Base-by-base conservation (phyloP, 1,284 basidiomycete genomes). In the Ganoderma meredithae region DNA sequence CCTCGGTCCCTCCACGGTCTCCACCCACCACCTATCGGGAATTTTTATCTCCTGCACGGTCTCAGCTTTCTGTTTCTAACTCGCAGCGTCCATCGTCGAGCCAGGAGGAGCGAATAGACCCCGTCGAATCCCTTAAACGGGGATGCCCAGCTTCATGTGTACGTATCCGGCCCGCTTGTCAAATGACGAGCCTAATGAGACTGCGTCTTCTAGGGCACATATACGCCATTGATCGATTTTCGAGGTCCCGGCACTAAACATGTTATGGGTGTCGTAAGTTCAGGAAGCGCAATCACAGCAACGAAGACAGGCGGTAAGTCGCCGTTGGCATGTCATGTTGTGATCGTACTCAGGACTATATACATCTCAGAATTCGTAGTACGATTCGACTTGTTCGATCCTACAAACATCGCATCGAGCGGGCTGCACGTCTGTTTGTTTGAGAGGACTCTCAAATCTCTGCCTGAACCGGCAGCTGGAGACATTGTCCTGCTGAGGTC, bases 351-450 rank as follows among this genome's bases (percentile, higher is more conserved):
- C 22, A 49, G 17, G 1, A 15, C 39, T 22, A 49, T 25, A 5
- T 40, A 7, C 5, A 25, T 3, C 8, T 13, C 27, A 69, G 68
- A 69, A 27, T 66, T 61, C 41, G 58, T 55, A 59, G 10, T 64
- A 9, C 59, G 62, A 39, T 33, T 69, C 6, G 36, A 60, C n/a
- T 41, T 88, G 9, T 77, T 83, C 2, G 86, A 89, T 69, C 83
- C 83, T 4, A 84, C 83, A 25, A 83, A 81, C 44, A 74, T 76
- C 39, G 75, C 76, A 39, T 60, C 25, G 7, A 75, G 31, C 71
- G 77, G 52, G 0, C 78, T 86, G 27, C 79, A 66, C 61, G 76
- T 90, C 15, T 88, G 84, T 47, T 84, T 83, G 67, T 92, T 92
- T 73, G 82, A 83, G 10, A 82, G 82, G 69, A 72, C 84, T 63